Conservation (phyloP, 495 filamentous ascomycete genomes). For the Penicillium herquei region DNA sequence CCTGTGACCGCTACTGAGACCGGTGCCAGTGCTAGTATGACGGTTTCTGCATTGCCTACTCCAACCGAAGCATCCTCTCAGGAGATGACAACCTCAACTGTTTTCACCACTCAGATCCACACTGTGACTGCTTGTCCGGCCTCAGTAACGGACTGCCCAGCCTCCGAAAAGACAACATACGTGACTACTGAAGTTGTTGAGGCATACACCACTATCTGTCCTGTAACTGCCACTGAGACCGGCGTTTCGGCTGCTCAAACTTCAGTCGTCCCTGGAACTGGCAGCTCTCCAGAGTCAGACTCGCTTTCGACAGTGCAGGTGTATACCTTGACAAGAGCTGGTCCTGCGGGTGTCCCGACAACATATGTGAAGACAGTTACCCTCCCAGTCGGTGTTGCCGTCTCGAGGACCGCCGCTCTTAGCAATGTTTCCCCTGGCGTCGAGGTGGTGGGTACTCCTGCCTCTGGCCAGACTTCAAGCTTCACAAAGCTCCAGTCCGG, state of each 20-base stretch:
- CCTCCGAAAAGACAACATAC: constrained; percentile 2
- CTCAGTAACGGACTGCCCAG: constrained; percentile 23
- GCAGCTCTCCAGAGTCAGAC: not conserved
- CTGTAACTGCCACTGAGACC: constrained; percentile 5
- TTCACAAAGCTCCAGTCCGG: not conserved
- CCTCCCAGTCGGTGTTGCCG: not conserved
- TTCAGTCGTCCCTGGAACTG: not conserved
- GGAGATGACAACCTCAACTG: constrained; percentile 28
- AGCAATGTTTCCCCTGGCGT: not conserved
- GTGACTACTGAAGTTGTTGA: not conserved
- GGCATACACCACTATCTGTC: constrained; percentile 1
- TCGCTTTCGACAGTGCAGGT: not conserved
- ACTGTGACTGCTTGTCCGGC: constrained; percentile 33
- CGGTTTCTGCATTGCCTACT: not conserved
- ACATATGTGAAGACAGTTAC: not conserved
- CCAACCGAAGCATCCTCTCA: not conserved
- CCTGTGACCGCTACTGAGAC: not conserved
- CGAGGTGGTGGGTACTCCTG: not conserved
- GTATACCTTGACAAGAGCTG: not conserved
- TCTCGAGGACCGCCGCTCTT: not conserved
- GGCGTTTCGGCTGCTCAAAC: not conserved
- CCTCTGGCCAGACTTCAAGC: not conserved
- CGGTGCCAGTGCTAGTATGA: not conserved
- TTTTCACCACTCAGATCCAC: constrained; percentile 26
- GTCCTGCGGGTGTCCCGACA: not conserved